Base-by-base conservation (phyloP, 2,329 filamentous ascomycete species). In the Venturia oleaginea region DNA sequence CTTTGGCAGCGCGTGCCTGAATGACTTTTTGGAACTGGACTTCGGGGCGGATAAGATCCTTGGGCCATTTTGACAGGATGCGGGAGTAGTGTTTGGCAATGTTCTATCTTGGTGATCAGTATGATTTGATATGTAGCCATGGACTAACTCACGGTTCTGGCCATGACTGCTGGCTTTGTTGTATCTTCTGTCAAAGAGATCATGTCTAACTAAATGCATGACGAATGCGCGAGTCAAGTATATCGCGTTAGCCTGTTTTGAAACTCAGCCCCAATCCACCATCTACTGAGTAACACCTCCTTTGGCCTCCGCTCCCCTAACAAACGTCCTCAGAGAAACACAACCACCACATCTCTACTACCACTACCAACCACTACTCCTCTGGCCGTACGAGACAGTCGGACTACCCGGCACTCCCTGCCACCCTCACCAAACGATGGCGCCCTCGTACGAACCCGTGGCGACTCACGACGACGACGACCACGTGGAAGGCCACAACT, bases 61-160 rank as follows among this genome's bases (percentile, higher is more conserved):
- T 74, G 32, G 81, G 81, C 81, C 81, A 83, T 70, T 76, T 76
- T 65, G 73, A 66, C 64, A 81, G 72, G 68, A 81, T 75, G 70
- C 81, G 79, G 15, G 76, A 72, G 73, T 82, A 83, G 71, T 82
- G 79, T 65, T 77, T 76, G 69, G 74, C 69, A 68, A 79, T 73
- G 57, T 65, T 68, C 70, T 73, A 68, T 34, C 8, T 6, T 19
- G n/a, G 19, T 32, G 4, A 5, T 57, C n/a, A 34, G 30, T 34
- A n/a, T 57, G 2, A 7, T 10, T 27, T 6, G 11, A 19, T 7
- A 5, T 42, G 42, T 3, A 54, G 24, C 2, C 4, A 13, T 4
- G 4, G n/a, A 15, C 0, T 51, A 0, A 24, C 46, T 11, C 22
- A 51, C 46, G 10, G 46, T 15, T 51, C 11, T 15, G 7, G 46